Conservation (phyloP, 345 rosid species). For the Camelina neglecta region DNA sequence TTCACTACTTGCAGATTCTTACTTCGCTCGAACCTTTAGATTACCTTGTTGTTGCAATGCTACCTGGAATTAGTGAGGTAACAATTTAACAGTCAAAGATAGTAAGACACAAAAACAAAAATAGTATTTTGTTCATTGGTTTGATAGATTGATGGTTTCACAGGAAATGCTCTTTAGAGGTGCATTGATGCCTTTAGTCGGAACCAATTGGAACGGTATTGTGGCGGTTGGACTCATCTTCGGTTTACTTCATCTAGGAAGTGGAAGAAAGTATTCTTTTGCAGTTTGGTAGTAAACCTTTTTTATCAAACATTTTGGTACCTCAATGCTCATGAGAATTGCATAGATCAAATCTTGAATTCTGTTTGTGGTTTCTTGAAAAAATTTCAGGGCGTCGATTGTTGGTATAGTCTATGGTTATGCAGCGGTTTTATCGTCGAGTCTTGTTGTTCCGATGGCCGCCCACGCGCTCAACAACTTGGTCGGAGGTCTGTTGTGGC, state of each 20-base stretch:
- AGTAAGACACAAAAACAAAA: not conserved
- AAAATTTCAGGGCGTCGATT: conserved; percentile 72
- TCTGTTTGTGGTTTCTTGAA: not conserved
- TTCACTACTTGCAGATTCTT: conserved; percentile 59
- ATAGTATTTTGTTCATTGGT: not conserved
- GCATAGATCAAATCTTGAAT: not conserved
- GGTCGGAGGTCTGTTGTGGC: not conserved
- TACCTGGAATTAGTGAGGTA: conserved; percentile 93
- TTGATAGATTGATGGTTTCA: conserved; percentile 10
- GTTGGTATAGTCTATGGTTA: conserved; percentile 79
- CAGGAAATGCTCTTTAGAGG: conserved; percentile 92
- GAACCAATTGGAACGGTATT: conserved; percentile 71
- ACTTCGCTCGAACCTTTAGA: conserved; percentile 82
- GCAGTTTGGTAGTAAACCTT: conserved; percentile 81
- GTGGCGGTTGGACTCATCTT: conserved; percentile 61
- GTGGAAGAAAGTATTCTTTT: conserved; percentile 84
- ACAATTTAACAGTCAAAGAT: not conserved
- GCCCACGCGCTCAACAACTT: not conserved
- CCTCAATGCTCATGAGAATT: conserved; percentile 1
- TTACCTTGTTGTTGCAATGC: conserved; percentile 71
- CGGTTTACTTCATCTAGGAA: conserved; percentile 81
- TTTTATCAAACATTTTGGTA: not conserved
- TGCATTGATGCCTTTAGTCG: conserved; percentile 68
- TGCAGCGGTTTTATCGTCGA: conserved; percentile 63
- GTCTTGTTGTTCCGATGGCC: conserved; percentile 48